These are phyloP conservation scores for Pseudonectria foliicola DNA, from an alignment of 2,329 filamentous ascomycete genomes.

Conservation along the genomic window DNA sequence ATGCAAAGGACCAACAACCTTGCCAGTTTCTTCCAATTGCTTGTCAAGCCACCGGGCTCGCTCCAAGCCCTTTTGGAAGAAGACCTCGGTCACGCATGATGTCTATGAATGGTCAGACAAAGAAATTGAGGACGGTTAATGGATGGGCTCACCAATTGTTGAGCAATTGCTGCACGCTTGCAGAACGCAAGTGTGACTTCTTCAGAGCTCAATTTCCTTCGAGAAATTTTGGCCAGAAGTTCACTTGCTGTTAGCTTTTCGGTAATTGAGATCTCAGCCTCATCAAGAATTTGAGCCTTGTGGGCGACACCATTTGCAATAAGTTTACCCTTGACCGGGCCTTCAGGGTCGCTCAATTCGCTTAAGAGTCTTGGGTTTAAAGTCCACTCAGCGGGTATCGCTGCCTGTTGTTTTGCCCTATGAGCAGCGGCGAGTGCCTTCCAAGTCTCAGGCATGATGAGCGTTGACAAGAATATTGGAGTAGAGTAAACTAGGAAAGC, in stretches of 20 bases:
- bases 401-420: slow-evolving; percentile 9
- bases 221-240: slow-evolving; percentile 8
- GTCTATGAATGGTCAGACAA: slow-evolving; percentile 7
- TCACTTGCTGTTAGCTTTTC: slow-evolving; percentile 11
- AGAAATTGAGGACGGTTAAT: rapidly evolving
- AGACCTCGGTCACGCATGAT: slow-evolving; percentile 14
- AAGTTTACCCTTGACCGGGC: slow-evolving; percentile 4
- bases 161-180: slow-evolving; percentile 16
- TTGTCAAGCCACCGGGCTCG: slow-evolving; percentile 11
- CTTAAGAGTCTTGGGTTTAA: slow-evolving; percentile 5
- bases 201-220: slow-evolving; percentile 10
- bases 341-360: not conserved
- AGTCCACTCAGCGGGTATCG: slow-evolving; percentile 10
- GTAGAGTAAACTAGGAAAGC: not conserved
- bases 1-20: slow-evolving; percentile 14
- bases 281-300: slow-evolving; percentile 8
- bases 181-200: slow-evolving; percentile 14
- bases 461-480: not conserved
- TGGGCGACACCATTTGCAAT: slow-evolving; percentile 9
- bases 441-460: slow-evolving; percentile 14
- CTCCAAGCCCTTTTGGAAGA: slow-evolving; percentile 12
- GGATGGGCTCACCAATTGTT: slow-evolving; percentile 9
- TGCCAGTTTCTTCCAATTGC: slow-evolving; percentile 13
- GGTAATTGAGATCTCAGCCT: slow-evolving; percentile 9
- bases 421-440: slow-evolving; percentile 13